Percentiles rank a stretch among this genome's conserved stretches.
Evolutionary conservation across 148 eudicot genomes (phyloP).

Genomic region (Dianthus caryophyllus): DNA sequence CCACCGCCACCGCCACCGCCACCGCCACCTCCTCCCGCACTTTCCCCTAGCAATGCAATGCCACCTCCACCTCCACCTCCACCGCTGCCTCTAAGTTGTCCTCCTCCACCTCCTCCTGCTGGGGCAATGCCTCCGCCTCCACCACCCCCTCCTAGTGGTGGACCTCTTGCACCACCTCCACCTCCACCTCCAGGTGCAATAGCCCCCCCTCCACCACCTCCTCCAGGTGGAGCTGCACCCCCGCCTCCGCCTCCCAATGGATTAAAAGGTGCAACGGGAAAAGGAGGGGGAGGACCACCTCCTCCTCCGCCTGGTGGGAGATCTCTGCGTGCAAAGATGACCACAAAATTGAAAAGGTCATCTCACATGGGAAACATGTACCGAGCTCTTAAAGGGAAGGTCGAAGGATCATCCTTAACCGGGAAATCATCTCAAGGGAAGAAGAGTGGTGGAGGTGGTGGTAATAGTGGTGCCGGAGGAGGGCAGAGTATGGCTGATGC

Average conservation of each 20-base stretch:
- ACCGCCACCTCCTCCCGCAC: constrained; percentile 33
- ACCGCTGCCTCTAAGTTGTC: constrained; percentile 32
- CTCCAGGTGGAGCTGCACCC: constrained; percentile 31
- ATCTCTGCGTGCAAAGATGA: constrained; percentile 51
- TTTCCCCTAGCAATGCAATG: constrained; percentile 18
- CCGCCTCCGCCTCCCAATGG: constrained; percentile 52
- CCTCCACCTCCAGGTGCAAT: constrained; percentile 40
- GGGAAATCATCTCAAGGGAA: constrained; percentile 54
- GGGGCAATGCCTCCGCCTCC: constrained; percentile 33
- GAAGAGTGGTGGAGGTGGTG: constrained; percentile 35
- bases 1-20: constrained; percentile 23
- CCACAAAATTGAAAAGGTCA: constrained; percentile 79
- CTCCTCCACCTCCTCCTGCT: constrained; percentile 36
- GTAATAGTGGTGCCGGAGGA: constrained; percentile 53
- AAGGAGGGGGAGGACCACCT: constrained; percentile 53
- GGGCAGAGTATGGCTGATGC: constrained; percentile 97
- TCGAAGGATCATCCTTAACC: constrained; percentile 71
- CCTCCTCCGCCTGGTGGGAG: constrained; percentile 62
- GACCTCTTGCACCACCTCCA: constrained; percentile 33
- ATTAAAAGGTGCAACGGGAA: constrained; percentile 31
- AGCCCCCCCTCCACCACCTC: constrained; percentile 50
- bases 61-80: constrained; percentile 39
- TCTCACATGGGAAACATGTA: constrained; percentile 87
- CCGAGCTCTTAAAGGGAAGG: constrained; percentile 74
- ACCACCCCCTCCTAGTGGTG: constrained; percentile 33